Evolutionary conservation across 1,284 basidiomycete genomes (phyloP).

Genomic region (Puccinia novopanici): DNA sequence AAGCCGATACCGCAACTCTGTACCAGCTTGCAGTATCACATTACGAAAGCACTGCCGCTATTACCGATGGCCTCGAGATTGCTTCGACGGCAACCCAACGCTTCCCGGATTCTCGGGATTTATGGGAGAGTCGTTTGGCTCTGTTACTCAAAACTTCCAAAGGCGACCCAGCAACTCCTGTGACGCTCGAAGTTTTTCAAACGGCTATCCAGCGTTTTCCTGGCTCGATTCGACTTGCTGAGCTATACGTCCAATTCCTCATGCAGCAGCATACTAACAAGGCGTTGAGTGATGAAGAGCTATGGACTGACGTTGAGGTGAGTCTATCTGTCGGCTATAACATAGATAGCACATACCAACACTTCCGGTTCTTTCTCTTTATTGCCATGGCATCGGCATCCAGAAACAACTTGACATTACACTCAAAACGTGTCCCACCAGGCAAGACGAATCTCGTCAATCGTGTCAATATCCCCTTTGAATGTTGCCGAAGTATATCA

Average conservation of each 20-base stretch:
- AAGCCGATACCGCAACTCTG: conserved; percentile 22
- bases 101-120: conserved; percentile 21
- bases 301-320: conserved; percentile 19
- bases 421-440: not conserved
- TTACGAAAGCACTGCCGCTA: not conserved
- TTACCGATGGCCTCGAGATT: not conserved
- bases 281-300: conserved; percentile 25
- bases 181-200: conserved; percentile 13
- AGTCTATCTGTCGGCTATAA: conserved; percentile 3
- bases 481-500: conserved; percentile 32
- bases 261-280: conserved; percentile 3
- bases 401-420: conserved; percentile 23
- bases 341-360: not conserved
- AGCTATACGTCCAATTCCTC: conserved; percentile 16
- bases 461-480: not conserved
- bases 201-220: conserved; percentile 22
- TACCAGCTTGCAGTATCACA: conserved; percentile 29
- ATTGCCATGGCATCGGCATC: too few species aligned
- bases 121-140: conserved; percentile 26
- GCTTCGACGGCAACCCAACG: conserved; percentile 24
- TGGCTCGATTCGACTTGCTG: conserved; percentile 35
- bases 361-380: not conserved
- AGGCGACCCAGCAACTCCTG: not conserved
- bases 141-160: conserved; percentile 18
- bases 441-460: not conserved